phyloP scores from a whole-genome alignment of 352 stramenopile genomes.

The Aphanomyces stellatus region DNA sequence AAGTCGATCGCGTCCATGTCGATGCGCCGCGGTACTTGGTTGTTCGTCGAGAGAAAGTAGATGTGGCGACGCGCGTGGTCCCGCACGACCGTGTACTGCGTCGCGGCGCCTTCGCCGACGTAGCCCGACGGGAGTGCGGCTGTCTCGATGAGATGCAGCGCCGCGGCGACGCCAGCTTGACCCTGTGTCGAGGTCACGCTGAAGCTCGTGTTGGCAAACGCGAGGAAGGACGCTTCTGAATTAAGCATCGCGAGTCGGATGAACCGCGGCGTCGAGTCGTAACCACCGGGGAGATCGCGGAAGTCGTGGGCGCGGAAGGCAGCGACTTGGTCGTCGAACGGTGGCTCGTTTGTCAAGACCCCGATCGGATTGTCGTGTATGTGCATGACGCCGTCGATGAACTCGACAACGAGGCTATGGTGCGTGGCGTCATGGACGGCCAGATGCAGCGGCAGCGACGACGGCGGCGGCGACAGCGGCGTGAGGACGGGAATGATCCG shows the following conservation, averaged over 20 bases:
- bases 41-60: slow-evolving; percentile 59
- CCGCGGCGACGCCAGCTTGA: slow-evolving; percentile 40
- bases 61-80: slow-evolving; percentile 52
- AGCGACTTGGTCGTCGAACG: not conserved
- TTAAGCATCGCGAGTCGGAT: slow-evolving; percentile 1
- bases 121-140: slow-evolving; percentile 32
- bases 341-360: slow-evolving; percentile 8
- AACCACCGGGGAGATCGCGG: not conserved
- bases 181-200: slow-evolving; percentile 33
- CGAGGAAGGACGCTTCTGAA: not conserved
- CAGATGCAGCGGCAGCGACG: not conserved
- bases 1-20: slow-evolving; percentile 54
- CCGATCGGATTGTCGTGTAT: slow-evolving; percentile 6
- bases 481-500: not conserved
- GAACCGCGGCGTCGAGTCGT: not conserved
- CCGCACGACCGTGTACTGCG: slow-evolving; percentile 56
- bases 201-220: slow-evolving; percentile 26
- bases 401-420: slow-evolving; percentile 7
- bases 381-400: slow-evolving; percentile 4
- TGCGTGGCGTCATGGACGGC: slow-evolving; percentile 1
- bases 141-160: slow-evolving; percentile 52
- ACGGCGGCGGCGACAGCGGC: not conserved
- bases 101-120: slow-evolving; percentile 31
- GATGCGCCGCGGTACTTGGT: slow-evolving; percentile 49
- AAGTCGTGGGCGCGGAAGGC: not conserved